phyloP scores from a whole-genome alignment of 2,329 filamentous ascomycete species.

The Cladosporium sp. region DNA sequence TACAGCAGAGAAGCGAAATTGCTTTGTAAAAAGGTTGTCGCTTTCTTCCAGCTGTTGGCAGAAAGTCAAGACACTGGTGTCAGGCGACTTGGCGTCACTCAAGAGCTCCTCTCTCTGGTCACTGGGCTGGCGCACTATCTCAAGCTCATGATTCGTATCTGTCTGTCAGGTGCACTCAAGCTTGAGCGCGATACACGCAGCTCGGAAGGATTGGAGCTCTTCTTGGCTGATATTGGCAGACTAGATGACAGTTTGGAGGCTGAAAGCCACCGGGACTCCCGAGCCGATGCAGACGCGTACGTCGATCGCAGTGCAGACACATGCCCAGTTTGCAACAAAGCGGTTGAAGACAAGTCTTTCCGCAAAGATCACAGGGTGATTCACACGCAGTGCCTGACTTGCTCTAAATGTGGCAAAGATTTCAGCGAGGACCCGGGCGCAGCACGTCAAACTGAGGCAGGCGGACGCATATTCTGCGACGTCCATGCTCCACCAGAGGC shows the following conservation, averaged over 20 bases:
- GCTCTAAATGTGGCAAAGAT: conserved; percentile 71
- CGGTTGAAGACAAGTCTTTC: conserved; percentile 93
- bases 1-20: conserved; percentile 97
- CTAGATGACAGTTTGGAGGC: conserved; percentile 76
- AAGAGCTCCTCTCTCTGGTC: conserved; percentile 95
- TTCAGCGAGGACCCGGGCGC: conserved; percentile 69
- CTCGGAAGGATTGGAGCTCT: conserved; percentile 74
- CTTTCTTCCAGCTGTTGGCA: conserved; percentile 92
- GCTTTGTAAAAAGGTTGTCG: conserved; percentile 98
- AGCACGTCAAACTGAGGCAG: conserved; percentile 68
- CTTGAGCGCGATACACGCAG: conserved; percentile 81
- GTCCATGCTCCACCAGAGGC: conserved; percentile 51
- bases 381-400: conserved; percentile 77
- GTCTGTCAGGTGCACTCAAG: conserved; percentile 87
- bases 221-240: conserved; percentile 80
- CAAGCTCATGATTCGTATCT: conserved; percentile 95
- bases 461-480: conserved; percentile 70
- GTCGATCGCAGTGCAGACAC: conserved; percentile 65
- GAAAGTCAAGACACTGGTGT: conserved; percentile 92
- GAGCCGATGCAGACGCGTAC: conserved; percentile 45
- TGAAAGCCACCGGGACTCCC: conserved; percentile 58
- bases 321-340: conserved; percentile 76
- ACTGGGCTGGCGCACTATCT: conserved; percentile 96
- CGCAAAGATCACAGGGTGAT: conserved; percentile 74
- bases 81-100: conserved; percentile 89